Conservation (phyloP, 2,329 filamentous ascomycete genomes). For the Calonectria crousiana region DNA sequence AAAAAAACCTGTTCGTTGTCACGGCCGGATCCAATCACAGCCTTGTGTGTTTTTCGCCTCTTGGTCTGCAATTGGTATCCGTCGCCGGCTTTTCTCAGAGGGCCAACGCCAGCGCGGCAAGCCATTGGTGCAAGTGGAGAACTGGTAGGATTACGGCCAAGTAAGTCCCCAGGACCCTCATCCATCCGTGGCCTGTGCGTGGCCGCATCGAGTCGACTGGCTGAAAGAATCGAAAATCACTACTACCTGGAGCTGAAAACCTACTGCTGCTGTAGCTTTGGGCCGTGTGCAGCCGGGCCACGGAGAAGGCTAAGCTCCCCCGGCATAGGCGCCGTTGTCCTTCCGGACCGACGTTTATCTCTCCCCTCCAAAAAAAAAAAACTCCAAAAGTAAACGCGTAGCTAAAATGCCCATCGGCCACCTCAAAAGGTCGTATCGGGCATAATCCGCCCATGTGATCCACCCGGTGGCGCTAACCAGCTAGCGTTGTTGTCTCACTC, state of each 20-base stretch:
- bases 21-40: neutral
- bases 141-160: neutral
- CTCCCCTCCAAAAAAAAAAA: neutral
- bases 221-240: neutral
- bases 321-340: neutral
- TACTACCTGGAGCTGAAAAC: neutral
- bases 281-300: neutral
- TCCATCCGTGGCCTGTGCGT: neutral
- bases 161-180: neutral
- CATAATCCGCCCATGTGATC: constrained; percentile 10
- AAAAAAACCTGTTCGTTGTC: neutral
- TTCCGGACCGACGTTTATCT: neutral
- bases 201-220: neutral
- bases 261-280: neutral
- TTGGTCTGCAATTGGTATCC: neutral
- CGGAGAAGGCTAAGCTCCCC: neutral
- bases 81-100: neutral
- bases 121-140: neutral
- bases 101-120: neutral
- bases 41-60: neutral
- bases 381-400: neutral
- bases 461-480: neutral
- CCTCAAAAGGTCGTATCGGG: neutral
- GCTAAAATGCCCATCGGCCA: constrained; percentile 6
- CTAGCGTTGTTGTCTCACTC: constrained; percentile 14